Percentiles rank a stretch among this genome's conserved stretches.
phyloP scores from a whole-genome alignment of 2,329 filamentous ascomycete species.

The Cadophora malorum region DNA sequence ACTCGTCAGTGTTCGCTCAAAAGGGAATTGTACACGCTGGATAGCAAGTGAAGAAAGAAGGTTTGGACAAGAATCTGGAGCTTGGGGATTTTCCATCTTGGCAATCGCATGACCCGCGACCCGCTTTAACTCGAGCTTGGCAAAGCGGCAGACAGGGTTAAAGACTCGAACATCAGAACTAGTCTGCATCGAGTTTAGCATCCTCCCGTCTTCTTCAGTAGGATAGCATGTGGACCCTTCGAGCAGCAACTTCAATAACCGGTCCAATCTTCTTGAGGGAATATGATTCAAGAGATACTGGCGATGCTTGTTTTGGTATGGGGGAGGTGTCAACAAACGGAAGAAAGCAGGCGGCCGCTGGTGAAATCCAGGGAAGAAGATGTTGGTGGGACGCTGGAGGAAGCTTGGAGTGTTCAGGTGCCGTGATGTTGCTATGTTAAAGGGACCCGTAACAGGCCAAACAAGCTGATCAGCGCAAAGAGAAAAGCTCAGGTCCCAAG shows the following conservation, averaged over 20 bases:
- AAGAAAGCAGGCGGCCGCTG: neutral
- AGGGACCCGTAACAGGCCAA: neutral
- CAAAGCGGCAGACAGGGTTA: neutral
- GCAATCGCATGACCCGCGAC: neutral
- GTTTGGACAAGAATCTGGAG: neutral
- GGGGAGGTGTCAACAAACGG: neutral
- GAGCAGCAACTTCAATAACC: neutral
- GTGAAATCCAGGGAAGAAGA: too few species aligned
- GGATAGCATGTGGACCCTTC: neutral
- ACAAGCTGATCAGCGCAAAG: neutral
- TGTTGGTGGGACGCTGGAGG: neutral
- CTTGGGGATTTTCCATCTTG: conserved; percentile 8
- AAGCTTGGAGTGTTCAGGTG: too few species aligned
- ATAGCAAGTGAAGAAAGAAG: neutral
- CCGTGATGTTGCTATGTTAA: neutral
- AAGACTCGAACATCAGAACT: neutral
- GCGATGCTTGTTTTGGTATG: neutral
- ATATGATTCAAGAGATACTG: neutral
- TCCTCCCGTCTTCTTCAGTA: neutral
- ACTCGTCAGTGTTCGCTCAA: neutral
- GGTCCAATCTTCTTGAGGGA: neutral
- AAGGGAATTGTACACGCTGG: neutral
- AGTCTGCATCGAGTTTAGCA: neutral
- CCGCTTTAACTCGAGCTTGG: neutral
- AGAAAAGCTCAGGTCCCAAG: neutral